These are phyloP conservation scores for Zygoascus ofunaensis DNA, from an alignment of 805 yeast species.

Conservation along the genomic window DNA sequence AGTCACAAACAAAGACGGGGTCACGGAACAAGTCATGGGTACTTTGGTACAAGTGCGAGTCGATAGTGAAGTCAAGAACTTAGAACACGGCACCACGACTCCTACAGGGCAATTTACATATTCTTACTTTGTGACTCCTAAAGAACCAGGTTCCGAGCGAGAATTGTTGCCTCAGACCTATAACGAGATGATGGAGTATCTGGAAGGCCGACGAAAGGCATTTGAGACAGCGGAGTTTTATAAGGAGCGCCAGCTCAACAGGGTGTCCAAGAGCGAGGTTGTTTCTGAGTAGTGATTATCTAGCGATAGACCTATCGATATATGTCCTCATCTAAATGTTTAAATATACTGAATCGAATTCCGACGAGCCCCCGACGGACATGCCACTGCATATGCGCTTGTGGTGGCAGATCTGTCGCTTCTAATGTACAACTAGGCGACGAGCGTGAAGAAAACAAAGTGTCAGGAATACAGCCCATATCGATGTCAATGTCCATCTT, in stretches of 20 bases:
- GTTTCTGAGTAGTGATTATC: conserved; percentile 17
- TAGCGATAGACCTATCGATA: too few relatives aligned
- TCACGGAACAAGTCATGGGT: conserved; percentile 36
- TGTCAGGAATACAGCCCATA: too few relatives aligned
- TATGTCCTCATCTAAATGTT: background rate
- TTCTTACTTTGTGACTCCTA: conserved; percentile 59
- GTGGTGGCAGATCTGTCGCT: too few relatives aligned
- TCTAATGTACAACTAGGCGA: too few relatives aligned
- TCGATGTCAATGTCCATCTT: too few relatives aligned
- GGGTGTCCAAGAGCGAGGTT: conserved; percentile 5
- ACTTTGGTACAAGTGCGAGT: conserved; percentile 85
- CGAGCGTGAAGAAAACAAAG: too few relatives aligned
- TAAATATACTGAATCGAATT: background rate
- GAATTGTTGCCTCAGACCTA: conserved; percentile 82
- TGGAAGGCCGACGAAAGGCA: conserved; percentile 87
- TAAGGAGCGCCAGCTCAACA: conserved; percentile 33
- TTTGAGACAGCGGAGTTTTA: conserved; percentile 67
- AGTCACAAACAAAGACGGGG: conserved; percentile 13
- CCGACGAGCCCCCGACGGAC: background rate
- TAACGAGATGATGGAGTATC: conserved; percentile 83
- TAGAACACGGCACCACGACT: conserved; percentile 51
- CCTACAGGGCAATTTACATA: conserved; percentile 83
- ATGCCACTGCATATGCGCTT: background rate
- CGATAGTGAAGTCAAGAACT: conserved; percentile 63
- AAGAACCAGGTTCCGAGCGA: conserved; percentile 31